Evolutionary conservation across 23 red algal genomes (phyloP), one percentile per base, ranked within the genome.

Genomic region (Agarophyton chilense): DNA sequence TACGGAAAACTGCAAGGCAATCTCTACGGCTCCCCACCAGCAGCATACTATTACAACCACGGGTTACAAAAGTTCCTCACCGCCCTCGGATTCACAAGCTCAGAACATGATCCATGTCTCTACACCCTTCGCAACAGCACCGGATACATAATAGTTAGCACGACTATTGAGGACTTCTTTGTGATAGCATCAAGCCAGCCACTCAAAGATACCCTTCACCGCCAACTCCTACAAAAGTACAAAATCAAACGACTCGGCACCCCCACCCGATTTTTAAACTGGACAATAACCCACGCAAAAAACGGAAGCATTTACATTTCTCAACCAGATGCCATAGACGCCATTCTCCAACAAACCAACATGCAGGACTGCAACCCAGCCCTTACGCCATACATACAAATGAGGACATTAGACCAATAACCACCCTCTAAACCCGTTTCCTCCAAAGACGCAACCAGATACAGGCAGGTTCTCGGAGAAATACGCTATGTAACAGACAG

Each of bases 21-120:
- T 46, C 76, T 80, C 1, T 80, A 80, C 52, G 76, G 76, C 9
- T 41, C 49, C 55, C 2, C 47, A 35, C 52, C 76, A 1, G 76
- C 49, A 26, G 24, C 46, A 57, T 55, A 80, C 4, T 32, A 29
- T 46, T 80, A 35, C 52, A 52, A n/a, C 47, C 16, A 5, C 46
- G 52, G 35, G 17, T 17, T 80, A 10, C 1, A 51, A n/a, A 57
- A 22, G 5, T 52, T 35, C 52, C 47, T 80, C 14, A 80, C 2
- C 1, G 26, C 44, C 1, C 42, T 55, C 3, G 52, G 29, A 41
- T 57, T 57, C 6, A 57, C 4, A 19, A 45, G 28, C 14, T 53
- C 76, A 2, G 46, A 80, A 57, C 41, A 52, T 35, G 76, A 80
- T 10, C 76, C 49, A 14, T 80, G 76, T 17, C 36, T 80, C 1